These are phyloP conservation scores for Knoxdaviesia capensis DNA, from an alignment of 2,329 filamentous ascomycete species.

Conservation along the genomic window DNA sequence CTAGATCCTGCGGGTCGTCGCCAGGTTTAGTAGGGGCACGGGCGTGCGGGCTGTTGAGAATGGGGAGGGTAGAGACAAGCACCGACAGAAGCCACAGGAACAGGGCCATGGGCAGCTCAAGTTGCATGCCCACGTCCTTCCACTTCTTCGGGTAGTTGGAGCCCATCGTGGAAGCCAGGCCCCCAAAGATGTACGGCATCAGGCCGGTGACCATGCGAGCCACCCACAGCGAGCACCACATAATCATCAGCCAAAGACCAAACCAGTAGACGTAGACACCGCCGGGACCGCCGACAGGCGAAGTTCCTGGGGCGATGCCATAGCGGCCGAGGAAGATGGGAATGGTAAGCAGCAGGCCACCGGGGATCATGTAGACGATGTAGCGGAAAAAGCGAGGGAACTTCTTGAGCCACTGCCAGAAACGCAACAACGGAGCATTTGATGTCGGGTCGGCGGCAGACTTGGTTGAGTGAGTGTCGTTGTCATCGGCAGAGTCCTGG, in stretches of 20 bases:
- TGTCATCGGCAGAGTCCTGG: constrained; percentile 1
- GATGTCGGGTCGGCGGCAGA: constrained; percentile 6
- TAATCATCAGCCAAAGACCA: constrained; percentile 81
- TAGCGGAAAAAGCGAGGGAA: constrained; percentile 30
- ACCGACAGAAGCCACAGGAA: constrained; percentile 88
- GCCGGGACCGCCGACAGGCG: constrained; percentile 41
- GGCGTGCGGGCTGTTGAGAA: constrained; percentile 33
- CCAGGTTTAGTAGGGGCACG: constrained; percentile 5
- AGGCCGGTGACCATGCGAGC: constrained; percentile 33
- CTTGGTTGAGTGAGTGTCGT: neutral
- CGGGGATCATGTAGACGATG: constrained; percentile 24
- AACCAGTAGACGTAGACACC: constrained; percentile 77
- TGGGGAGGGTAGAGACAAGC: constrained; percentile 69
- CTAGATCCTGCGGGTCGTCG: constrained; percentile 27
- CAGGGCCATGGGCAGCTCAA: constrained; percentile 68
- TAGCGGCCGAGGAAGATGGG: constrained; percentile 23
- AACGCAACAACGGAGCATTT: constrained; percentile 16
- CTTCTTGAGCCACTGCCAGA: constrained; percentile 24
- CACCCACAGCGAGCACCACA: constrained; percentile 84
- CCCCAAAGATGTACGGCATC: constrained; percentile 24
- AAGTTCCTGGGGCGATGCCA: constrained; percentile 15
- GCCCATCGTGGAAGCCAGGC: constrained; percentile 47
- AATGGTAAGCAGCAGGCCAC: constrained; percentile 21
- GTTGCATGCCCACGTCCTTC: constrained; percentile 67
- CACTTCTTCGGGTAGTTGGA: constrained; percentile 86